These are phyloP conservation scores for Pyrus bretschneideri DNA, from an alignment of 306 rosid species.

Conservation along the genomic window DNA sequence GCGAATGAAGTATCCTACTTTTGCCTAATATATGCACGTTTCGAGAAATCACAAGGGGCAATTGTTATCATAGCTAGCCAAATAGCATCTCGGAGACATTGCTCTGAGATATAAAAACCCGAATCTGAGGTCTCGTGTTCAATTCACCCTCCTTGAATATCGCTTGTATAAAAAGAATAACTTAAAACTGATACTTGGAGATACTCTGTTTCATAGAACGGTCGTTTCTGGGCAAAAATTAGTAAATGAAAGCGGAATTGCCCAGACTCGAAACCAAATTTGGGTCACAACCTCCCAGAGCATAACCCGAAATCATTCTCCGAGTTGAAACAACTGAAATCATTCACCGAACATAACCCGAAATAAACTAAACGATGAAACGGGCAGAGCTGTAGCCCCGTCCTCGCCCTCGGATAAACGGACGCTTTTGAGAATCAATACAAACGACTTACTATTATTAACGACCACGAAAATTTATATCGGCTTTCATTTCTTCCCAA, in stretches of 20 bases:
- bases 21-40: not conserved
- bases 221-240: not conserved
- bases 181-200: not conserved
- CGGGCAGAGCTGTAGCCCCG: not conserved
- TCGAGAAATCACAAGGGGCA: not conserved
- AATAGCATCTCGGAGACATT: not conserved
- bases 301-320: not conserved
- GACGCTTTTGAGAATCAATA: slow-evolving; percentile 1
- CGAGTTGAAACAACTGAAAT: not conserved
- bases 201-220: not conserved
- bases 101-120: not conserved
- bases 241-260: not conserved
- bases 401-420: not conserved
- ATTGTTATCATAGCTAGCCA: not conserved
- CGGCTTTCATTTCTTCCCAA: not conserved
- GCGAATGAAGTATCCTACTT: not conserved
- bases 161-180: too few relatives aligned
- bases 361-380: not conserved
- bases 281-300: not conserved
- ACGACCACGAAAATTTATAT: slow-evolving; percentile 26
- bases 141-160: too few relatives aligned
- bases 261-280: not conserved
- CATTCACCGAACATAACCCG: not conserved
- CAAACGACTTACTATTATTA: slow-evolving; percentile 23
- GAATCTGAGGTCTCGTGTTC: not conserved